Conservation (phyloP, 371 early-diverging fungal species). For the Mortierella sp. region DNA sequence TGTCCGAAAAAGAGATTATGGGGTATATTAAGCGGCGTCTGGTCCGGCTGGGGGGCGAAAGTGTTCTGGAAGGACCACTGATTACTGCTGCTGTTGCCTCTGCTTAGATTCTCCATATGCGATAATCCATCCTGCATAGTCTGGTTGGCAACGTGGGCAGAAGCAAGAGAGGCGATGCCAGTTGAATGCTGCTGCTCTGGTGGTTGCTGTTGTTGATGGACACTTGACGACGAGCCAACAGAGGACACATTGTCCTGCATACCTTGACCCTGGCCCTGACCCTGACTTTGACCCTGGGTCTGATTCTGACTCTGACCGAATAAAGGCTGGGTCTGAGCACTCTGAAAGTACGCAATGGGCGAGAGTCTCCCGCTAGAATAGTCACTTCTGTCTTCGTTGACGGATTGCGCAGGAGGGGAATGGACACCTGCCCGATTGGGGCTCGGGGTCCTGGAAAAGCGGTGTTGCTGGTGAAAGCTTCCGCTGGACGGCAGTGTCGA, state of each 20-base stretch:
- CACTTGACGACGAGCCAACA: not conserved
- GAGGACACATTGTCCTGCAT: conserved; percentile 18
- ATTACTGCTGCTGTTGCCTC: conserved; percentile 23
- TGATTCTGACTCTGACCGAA: too few relatives aligned
- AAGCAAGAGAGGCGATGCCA: conserved; percentile 11
- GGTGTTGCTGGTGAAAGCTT: conserved; percentile 13
- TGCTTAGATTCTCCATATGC: conserved; percentile 15
- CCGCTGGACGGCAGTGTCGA: conserved; percentile 1
- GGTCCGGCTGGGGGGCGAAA: conserved; percentile 25
- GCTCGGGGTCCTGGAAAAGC: conserved; percentile 35
- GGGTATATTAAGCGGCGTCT: conserved; percentile 47
- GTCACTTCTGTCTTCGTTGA: too few relatives aligned
- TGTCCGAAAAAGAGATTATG: conserved; percentile 34
- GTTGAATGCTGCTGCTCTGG: conserved; percentile 2
- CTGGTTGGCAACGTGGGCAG: conserved; percentile 14
- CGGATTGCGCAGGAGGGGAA: conserved; percentile 26
- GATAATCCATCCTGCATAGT: conserved; percentile 3
- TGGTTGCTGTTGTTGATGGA: conserved; percentile 13
- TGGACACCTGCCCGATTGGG: conserved; percentile 25
- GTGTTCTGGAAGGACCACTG: conserved; percentile 15
- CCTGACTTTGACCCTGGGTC: too few relatives aligned
- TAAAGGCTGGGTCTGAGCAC: conserved; percentile 8
- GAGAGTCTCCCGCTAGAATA: conserved; percentile 33
- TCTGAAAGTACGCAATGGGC: conserved; percentile 20
- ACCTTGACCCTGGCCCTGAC: conserved; percentile 34